Evolutionary conservation across 1,284 basidiomycete genomes (phyloP), one percentile per base, ranked within the genome.

Genomic region (Apiotrichum akiyoshidainum): DNA sequence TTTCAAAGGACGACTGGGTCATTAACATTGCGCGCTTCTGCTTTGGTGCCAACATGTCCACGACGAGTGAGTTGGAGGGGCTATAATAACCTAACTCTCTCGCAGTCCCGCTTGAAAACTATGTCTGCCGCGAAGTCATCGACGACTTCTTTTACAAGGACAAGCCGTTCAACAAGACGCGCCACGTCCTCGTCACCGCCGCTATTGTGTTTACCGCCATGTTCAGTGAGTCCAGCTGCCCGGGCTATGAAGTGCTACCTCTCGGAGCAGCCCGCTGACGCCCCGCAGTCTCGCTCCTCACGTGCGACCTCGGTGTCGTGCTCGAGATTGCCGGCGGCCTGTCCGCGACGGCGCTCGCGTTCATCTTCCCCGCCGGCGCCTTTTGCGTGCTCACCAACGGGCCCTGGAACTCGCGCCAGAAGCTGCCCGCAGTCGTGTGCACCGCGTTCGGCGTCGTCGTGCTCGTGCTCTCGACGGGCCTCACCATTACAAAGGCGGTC

Each of bases 1-100:
- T 96, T 69, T 82, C 88, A 41, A 78, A 81, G 50, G 81, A 83
- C 67, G 90, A 94, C 73, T 85, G 86, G 31, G 69, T 95, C 57
- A 93, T 95, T 78, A 95, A 98, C 73, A 83, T 98, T 55, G 95
- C 95, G 8, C 84, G 94, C 22, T 91, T 97, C 68, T 92, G 90
- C 70, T 98, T 99, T 70, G 95, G 95, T 6, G 78, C 95, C 61
- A 99, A 99, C 78, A 99, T 99, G 95, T 95, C 96, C 69, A 96
- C 94, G 1, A 99, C 95, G 0, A 72, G 68, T 69, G 41, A 44
- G 41, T 42, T 45, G 52, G n/a, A n/a, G n/a, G n/a, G n/a, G n/a
- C n/a, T n/a, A n/a, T n/a, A n/a, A n/a, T n/a, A n/a, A n/a, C 33
- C 8, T 44, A n/a, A n/a, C 17, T 34, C 37, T 11, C 48, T 16